Base-by-base conservation (phyloP, 1,284 basidiomycete species). In the Sporisorium sorghi region DNA sequence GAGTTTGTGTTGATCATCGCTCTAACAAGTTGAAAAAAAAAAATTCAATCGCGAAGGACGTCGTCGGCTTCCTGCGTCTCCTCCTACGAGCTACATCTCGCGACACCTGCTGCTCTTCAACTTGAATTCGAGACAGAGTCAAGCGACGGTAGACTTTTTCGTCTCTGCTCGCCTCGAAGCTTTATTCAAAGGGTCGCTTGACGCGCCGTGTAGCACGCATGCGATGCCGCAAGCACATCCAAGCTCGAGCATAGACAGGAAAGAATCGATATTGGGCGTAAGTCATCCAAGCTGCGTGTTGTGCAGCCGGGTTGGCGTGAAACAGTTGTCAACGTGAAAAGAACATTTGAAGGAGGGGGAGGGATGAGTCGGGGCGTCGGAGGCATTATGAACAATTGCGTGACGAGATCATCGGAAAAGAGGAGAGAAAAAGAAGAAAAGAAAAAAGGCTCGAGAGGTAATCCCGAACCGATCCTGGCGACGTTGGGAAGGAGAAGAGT, bases 221-320 rank as follows among this genome's bases (percentile, higher is more conserved):
- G n/a, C n/a, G n/a, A n/a, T n/a, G 8, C 33, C 53, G 12, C 6
- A 28, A 55, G 17, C 43, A 46, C 42, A 44, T n/a, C 33, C 8
- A n/a, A 40, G 39, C n/a, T 37, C 35, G n/a, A 11, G n/a, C n/a
- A 46, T 10, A 14, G 44, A 47, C 12, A 32, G 46, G 15, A 24
- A 42, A 21, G 40, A 43, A 30, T 57, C 47, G 50, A 50, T 54
- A 58, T 65, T 65, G 50, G n/a, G 46, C 62, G 49, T 58, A 17
- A 48, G 37, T 24, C 17, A 48, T 58, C 62, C 55, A 11, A 54
- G 46, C 56, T 44, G 44, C n/a, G n/a, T n/a, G 28, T 19, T 32
- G 46, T 47, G 35, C 32, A 58, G 50, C 62, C 33, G 23, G n/a
- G 62, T 49, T 42, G 37, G 55, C 43, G 44, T 53, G 23, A 54